phyloP scores from a whole-genome alignment of 2,329 filamentous ascomycete species.

The Botrytis medusae region DNA sequence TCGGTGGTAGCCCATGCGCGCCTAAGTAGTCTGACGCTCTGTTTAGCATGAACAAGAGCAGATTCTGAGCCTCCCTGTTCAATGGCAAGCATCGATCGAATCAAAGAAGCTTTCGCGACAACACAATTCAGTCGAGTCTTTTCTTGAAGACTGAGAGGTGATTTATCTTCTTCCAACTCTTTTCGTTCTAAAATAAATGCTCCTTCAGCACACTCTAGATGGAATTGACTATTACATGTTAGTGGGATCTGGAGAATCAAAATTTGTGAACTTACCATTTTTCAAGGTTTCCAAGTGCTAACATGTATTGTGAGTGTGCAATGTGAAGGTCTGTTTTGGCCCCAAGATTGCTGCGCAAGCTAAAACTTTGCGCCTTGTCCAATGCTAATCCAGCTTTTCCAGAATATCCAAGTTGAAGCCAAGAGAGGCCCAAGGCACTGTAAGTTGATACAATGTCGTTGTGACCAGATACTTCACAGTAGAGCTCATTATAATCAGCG shows the following conservation, averaged over 20 bases:
- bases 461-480: slow-evolving; percentile 42
- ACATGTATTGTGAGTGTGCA: slow-evolving; percentile 70
- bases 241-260: slow-evolving; percentile 21
- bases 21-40: slow-evolving; percentile 51
- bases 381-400: slow-evolving; percentile 59
- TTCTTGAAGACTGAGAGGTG: slow-evolving; percentile 27
- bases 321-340: slow-evolving; percentile 61
- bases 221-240: slow-evolving; percentile 35
- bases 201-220: slow-evolving; percentile 34
- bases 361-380: slow-evolving; percentile 54
- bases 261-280: slow-evolving; percentile 52
- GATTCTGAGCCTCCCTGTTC: slow-evolving; percentile 54
- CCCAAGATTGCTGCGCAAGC: slow-evolving; percentile 44
- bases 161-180: slow-evolving; percentile 22
- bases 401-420: slow-evolving; percentile 59
- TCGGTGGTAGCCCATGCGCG: slow-evolving; percentile 44
- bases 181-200: slow-evolving; percentile 34
- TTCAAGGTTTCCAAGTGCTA: slow-evolving; percentile 64
- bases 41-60: slow-evolving; percentile 57
- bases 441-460: slow-evolving; percentile 44
- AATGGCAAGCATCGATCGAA: slow-evolving; percentile 41
- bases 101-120: slow-evolving; percentile 41
- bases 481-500: slow-evolving; percentile 48
- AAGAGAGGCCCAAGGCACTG: slow-evolving; percentile 50
- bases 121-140: slow-evolving; percentile 34